These are phyloP conservation scores for Symbiodinium natans DNA, from an alignment of 73 alveolate genomes.

Conservation along the genomic window DNA sequence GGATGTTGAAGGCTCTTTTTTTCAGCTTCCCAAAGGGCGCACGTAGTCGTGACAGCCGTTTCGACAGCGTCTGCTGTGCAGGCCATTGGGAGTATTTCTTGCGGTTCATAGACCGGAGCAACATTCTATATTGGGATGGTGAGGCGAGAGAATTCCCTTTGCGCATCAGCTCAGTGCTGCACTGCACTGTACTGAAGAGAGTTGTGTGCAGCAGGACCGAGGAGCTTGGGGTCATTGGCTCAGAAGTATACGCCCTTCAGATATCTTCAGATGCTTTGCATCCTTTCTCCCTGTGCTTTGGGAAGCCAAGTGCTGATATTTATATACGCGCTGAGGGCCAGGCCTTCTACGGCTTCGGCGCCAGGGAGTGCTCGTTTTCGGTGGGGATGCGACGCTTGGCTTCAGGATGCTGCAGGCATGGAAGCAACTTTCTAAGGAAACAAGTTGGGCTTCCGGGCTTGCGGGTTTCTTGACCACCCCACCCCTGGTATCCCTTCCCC, in stretches of 20 bases:
- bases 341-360: not conserved
- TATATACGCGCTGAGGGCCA: not conserved
- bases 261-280: too few relatives aligned
- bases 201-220: not conserved
- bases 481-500: too few relatives aligned
- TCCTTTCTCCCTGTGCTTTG: too few relatives aligned
- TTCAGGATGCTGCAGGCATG: not conserved
- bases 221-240: not conserved
- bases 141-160: not conserved
- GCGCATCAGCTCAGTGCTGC: not conserved
- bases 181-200: too few relatives aligned
- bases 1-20: not conserved
- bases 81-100: not conserved
- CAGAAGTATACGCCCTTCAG: too few relatives aligned
- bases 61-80: too few relatives aligned
- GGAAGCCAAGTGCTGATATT: too few relatives aligned
- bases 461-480: too few relatives aligned
- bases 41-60: too few relatives aligned
- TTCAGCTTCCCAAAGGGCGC: too few relatives aligned
- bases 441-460: too few relatives aligned
- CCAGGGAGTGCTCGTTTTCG: not conserved
- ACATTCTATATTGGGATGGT: not conserved
- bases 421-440: too few relatives aligned
- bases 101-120: not conserved
- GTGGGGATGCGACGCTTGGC: not conserved